Evolutionary conservation across 1,284 basidiomycete species (phyloP).

Genomic region (Trichosporon coremiiforme): DNA sequence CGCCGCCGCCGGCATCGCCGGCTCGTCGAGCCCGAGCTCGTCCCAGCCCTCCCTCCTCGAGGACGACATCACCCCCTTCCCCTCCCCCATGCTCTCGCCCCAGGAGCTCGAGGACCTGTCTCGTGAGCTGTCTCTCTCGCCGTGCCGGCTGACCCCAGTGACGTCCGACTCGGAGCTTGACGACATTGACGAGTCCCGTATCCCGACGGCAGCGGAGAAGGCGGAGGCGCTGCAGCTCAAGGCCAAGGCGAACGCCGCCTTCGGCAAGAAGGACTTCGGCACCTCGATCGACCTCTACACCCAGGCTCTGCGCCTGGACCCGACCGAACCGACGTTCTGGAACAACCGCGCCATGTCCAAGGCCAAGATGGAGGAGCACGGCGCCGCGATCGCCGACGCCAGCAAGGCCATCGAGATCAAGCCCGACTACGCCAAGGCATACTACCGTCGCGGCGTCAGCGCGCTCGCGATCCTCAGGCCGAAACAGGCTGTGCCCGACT

Average conservation of each 20-base stretch:
- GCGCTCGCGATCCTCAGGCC: slow-evolving; percentile 86
- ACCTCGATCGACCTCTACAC: slow-evolving; percentile 72
- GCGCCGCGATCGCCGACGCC: slow-evolving; percentile 56
- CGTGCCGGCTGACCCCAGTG: slow-evolving; percentile 36
- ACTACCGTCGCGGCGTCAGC: slow-evolving; percentile 80
- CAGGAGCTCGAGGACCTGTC: slow-evolving; percentile 48
- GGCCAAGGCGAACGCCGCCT: slow-evolving; percentile 81
- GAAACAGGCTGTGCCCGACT: slow-evolving; percentile 78
- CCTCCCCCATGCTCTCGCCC: slow-evolving; percentile 44
- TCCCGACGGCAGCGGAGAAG: slow-evolving; percentile 68
- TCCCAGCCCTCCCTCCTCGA: slow-evolving; percentile 28
- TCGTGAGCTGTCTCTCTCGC: slow-evolving; percentile 34
- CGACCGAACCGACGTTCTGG: slow-evolving; percentile 58
- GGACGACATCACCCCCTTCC: slow-evolving; percentile 55
- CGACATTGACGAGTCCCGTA: slow-evolving; percentile 51
- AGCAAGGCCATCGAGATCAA: slow-evolving; percentile 84
- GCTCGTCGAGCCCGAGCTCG: slow-evolving; percentile 25
- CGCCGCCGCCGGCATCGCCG: slow-evolving; percentile 22
- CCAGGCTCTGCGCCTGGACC: slow-evolving; percentile 76
- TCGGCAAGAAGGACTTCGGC: slow-evolving; percentile 66
- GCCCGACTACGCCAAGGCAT: slow-evolving; percentile 78
- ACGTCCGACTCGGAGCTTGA: slow-evolving; percentile 51
- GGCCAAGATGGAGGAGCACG: slow-evolving; percentile 60
- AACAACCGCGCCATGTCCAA: slow-evolving; percentile 59
- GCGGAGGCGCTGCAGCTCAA: slow-evolving; percentile 72